Evolutionary conservation across 2,329 filamentous ascomycete species (phyloP).

Genomic region (Chrysoporthe cubensis): DNA sequence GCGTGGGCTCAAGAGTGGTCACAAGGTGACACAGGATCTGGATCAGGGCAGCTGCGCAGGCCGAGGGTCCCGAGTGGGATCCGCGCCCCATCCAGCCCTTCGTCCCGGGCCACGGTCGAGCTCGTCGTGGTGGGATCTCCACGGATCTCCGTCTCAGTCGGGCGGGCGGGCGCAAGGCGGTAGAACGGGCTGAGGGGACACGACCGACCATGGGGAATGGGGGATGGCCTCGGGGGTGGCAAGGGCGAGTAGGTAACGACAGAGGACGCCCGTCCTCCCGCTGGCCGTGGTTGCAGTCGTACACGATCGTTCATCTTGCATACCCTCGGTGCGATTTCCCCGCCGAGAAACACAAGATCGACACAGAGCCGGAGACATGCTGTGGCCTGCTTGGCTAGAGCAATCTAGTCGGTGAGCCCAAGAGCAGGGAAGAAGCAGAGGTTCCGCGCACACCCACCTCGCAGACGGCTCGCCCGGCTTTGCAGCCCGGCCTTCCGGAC

Average conservation of each 20-base stretch:
- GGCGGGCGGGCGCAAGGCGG: background rate
- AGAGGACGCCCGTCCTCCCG: background rate
- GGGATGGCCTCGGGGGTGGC: background rate
- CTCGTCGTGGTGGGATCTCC: background rate
- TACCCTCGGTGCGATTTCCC: slow-evolving; percentile 16
- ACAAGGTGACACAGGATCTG: slow-evolving; percentile 23
- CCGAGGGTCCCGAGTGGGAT: slow-evolving; percentile 4
- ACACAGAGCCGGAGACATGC: slow-evolving; percentile 5
- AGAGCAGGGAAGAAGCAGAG: background rate
- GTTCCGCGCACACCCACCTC: background rate
- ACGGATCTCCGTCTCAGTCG: background rate
- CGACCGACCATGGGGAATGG: background rate
- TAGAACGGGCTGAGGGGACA: background rate
- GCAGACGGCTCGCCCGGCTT: background rate
- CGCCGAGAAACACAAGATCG: slow-evolving; percentile 15
- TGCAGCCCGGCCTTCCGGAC: background rate
- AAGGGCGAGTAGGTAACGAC: background rate
- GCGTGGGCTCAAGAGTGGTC: background rate
- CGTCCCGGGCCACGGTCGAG: background rate
- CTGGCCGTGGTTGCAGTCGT: slow-evolving; percentile 17
- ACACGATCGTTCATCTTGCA: slow-evolving; percentile 28
- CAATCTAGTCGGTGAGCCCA: background rate
- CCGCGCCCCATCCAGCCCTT: background rate
- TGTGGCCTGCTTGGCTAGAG: background rate
- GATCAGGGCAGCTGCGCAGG: slow-evolving; percentile 15